Base-by-base conservation (phyloP, 169 alveolate genomes). In the Miamiensis avidus region DNA sequence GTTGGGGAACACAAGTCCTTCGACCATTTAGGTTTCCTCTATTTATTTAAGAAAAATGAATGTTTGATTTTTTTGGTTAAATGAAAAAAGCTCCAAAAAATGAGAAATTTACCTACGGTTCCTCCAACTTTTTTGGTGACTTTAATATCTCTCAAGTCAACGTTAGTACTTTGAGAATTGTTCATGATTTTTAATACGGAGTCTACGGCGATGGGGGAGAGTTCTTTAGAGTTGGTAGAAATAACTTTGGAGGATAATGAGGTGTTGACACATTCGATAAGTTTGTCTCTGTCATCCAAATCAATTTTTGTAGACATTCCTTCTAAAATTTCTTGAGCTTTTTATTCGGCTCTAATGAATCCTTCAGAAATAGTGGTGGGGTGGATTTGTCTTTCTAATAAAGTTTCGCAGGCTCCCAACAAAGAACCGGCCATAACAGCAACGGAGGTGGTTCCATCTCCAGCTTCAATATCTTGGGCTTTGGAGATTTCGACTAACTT, bases 371-470 rank as follows among this genome's bases (percentile, higher is more conserved):
- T 99, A 31, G 98, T 95, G 87, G 99, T 99, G 29, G 99, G 99
- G 89, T 99, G 99, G 74, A 99, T 98, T 65, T 99, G 99, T 82
- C 97, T 98, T 78, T 96, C 98, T 79, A 99, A 94, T 32, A 98
- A 95, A 33, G 89, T 93, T 93, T 98, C 98, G 78, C 99, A 99
- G 78, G 98, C 99, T 31, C 95, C 97, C 65, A 99, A 96, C 64
- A 99, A 95, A 28, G 99, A 98, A 0, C 99, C 99, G 78, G 99
- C 99, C 49, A 98, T 91, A 75, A 99, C 99, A 76, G 99, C 99
- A 65, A 99, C 99, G 27, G 99, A 93, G 29, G 99, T 99, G 34
- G 99, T 99, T 34, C 99, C 99, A 88, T 99, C 99, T 16, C 99
- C 99, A 25, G 99, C 99, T 85, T 99, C 99, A 65, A 98, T 97